Percentiles rank a stretch among this genome's conserved stretches.
Conservation (phyloP, 441 rosid genomes). For the Euphorbia corollata region DNA sequence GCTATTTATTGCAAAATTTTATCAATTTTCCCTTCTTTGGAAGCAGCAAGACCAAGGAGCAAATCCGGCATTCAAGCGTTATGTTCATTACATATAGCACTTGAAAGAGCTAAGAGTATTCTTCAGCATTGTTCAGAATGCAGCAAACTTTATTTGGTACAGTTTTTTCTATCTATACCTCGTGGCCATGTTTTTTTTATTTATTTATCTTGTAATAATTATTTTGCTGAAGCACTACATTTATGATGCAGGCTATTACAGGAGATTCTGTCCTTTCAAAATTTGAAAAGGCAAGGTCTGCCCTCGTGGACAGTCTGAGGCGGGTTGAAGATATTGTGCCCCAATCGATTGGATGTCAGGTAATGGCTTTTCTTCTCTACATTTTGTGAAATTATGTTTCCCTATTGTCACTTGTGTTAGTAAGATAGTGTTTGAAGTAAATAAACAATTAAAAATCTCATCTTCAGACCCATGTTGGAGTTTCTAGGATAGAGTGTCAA, state of each 20-base stretch:
- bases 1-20: slow-evolving; percentile 63
- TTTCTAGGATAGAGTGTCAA: neutral
- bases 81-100: slow-evolving; percentile 88
- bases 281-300: slow-evolving; percentile 70
- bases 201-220: slow-evolving; percentile 9
- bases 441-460: neutral
- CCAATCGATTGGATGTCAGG: slow-evolving; percentile 83
- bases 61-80: slow-evolving; percentile 94
- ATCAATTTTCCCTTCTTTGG: slow-evolving; percentile 75
- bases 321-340: slow-evolving; percentile 94
- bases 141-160: slow-evolving; percentile 93
- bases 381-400: neutral
- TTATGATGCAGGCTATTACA: slow-evolving; percentile 74
- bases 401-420: neutral
- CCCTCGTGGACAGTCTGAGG: slow-evolving; percentile 77
- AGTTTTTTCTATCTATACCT: slow-evolving; percentile 1
- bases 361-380: slow-evolving; percentile 16
- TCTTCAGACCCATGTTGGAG: neutral
- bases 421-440: neutral
- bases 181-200: neutral
- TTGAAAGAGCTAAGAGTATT: slow-evolving; percentile 80
- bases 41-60: slow-evolving; percentile 93
- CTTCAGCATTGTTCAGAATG: slow-evolving; percentile 91
- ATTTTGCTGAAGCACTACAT: slow-evolving; percentile 11
- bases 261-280: slow-evolving; percentile 84